These are phyloP conservation scores for Thermoascus crustaceus DNA, from an alignment of 2,329 filamentous ascomycete species.

Conservation along the genomic window DNA sequence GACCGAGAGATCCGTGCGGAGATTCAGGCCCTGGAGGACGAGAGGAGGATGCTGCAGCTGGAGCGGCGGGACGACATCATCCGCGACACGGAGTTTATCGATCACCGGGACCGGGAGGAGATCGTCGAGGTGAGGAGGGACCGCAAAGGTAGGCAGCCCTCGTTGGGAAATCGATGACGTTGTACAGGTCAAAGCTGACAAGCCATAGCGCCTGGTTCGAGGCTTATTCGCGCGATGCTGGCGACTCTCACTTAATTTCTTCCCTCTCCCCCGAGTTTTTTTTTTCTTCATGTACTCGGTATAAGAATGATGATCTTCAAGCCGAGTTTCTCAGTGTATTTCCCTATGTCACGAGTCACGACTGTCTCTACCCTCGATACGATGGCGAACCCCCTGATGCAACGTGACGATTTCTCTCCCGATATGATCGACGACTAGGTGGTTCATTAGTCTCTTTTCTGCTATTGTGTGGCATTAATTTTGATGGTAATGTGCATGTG, in stretches of 20 bases:
- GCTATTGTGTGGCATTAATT: too few species aligned
- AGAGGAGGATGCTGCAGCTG: conserved; percentile 50
- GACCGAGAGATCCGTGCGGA: conserved; percentile 64
- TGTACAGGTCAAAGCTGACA: neutral
- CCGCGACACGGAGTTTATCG: conserved; percentile 26
- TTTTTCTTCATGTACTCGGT: neutral
- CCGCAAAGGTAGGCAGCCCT: conserved; percentile 81
- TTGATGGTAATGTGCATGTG: too few species aligned
- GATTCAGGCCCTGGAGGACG: conserved; percentile 62
- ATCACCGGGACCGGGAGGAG: conserved; percentile 40
- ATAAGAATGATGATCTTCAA: neutral
- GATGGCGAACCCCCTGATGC: too few species aligned
- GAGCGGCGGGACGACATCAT: conserved; percentile 41
- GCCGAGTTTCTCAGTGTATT: too few species aligned
- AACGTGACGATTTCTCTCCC: too few species aligned
- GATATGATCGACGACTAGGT: too few species aligned
- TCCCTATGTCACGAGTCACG: too few species aligned
- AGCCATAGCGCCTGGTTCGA: conserved; percentile 53
- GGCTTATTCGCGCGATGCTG: conserved; percentile 61
- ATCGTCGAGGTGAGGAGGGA: conserved; percentile 67
- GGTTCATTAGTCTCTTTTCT: too few species aligned
- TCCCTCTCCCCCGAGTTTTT: neutral
- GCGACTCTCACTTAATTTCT: conserved; percentile 54
- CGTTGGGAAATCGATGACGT: conserved; percentile 20
- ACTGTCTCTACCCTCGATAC: too few species aligned